These are phyloP conservation scores for Porcisia hertigi DNA, from an alignment of 208 protist genomes.

Conservation along the genomic window DNA sequence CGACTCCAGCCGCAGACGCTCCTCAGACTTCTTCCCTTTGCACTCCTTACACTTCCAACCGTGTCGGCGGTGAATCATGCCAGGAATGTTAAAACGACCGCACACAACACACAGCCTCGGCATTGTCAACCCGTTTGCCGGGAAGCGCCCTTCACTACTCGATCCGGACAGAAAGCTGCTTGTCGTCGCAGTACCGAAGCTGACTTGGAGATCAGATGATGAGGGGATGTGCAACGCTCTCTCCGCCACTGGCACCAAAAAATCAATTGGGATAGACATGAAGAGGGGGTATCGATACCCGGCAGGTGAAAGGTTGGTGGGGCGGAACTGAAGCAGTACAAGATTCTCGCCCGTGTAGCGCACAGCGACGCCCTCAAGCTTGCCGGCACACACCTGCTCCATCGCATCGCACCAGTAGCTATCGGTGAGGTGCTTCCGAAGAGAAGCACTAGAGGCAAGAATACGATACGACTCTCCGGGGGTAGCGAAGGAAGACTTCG, in stretches of 20 bases:
- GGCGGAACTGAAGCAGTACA: slow-evolving; percentile 85
- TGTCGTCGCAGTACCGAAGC: slow-evolving; percentile 41
- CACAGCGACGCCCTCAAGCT: slow-evolving; percentile 80
- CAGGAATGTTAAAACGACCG: slow-evolving; percentile 75
- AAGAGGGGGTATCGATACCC: slow-evolving; percentile 89
- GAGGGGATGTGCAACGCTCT: slow-evolving; percentile 23
- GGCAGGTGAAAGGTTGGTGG: slow-evolving; percentile 62
- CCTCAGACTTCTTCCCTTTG: slow-evolving; percentile 78
- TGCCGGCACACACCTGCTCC: slow-evolving; percentile 88
- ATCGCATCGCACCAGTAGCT: slow-evolving; percentile 92
- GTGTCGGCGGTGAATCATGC: slow-evolving; percentile 66
- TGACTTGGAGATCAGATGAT: slow-evolving; percentile 32
- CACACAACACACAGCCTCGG: slow-evolving; percentile 86
- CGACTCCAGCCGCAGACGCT: slow-evolving; percentile 58
- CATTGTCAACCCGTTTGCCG: slow-evolving; percentile 13
- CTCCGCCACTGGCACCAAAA: slow-evolving; percentile 62
- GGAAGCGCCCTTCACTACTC: slow-evolving; percentile 26
- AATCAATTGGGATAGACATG: slow-evolving; percentile 90
- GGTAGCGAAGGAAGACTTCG: slow-evolving; percentile 64
- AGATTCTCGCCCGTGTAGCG: slow-evolving; percentile 88
- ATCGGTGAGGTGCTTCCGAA: slow-evolving; percentile 82
- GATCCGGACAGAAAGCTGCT: slow-evolving; percentile 38
- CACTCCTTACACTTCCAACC: slow-evolving; percentile 90
- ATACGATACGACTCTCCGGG: slow-evolving; percentile 77
- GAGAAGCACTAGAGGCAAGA: slow-evolving; percentile 65